Evolutionary conservation across 345 rosid genomes (phyloP).

Genomic region (Erysimum cheiranthoides): DNA sequence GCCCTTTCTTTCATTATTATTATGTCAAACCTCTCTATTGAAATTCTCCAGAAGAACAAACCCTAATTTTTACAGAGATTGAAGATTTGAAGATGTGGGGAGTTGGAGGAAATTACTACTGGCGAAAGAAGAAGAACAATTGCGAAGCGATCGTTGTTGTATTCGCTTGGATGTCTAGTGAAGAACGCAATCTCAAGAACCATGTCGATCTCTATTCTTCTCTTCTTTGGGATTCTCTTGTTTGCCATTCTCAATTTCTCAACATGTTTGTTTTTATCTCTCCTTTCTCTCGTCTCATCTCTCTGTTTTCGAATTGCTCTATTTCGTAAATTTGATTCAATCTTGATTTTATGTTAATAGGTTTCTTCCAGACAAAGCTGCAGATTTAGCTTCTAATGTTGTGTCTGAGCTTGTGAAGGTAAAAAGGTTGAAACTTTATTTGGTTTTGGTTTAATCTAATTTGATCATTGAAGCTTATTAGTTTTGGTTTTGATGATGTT

Average conservation of each 20-base stretch:
- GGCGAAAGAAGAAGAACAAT: constrained; percentile 62
- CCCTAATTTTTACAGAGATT: constrained; percentile 26
- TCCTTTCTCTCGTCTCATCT: constrained; percentile 2
- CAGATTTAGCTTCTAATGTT: constrained; percentile 62
- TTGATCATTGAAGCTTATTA: constrained; percentile 17
- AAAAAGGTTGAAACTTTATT: constrained; percentile 6
- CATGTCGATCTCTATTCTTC: constrained; percentile 74
- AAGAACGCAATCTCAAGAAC: constrained; percentile 70
- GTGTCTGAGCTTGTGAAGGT: constrained; percentile 75
- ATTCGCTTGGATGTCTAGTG: constrained; percentile 90
- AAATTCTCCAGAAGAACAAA: not conserved
- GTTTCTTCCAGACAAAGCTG: constrained; percentile 88
- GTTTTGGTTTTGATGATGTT: constrained; percentile 15
- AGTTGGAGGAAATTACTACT: constrained; percentile 76
- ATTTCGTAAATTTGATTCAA: not conserved
- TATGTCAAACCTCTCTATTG: not conserved
- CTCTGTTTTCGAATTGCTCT: constrained; percentile 3
- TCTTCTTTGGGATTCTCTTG: constrained; percentile 72
- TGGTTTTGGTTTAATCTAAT: constrained; percentile 5
- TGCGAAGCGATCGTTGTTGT: constrained; percentile 72
- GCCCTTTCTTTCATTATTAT: constrained; percentile 29
- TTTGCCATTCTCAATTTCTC: constrained; percentile 88
- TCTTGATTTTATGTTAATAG: constrained; percentile 48
- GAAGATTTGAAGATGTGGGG: constrained; percentile 70
- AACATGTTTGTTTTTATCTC: constrained; percentile 57